Percentiles rank a stretch among this genome's conserved stretches.
Evolutionary conservation across 208 protist genomes (phyloP).

Genomic region (Leishmania gerbilli): DNA sequence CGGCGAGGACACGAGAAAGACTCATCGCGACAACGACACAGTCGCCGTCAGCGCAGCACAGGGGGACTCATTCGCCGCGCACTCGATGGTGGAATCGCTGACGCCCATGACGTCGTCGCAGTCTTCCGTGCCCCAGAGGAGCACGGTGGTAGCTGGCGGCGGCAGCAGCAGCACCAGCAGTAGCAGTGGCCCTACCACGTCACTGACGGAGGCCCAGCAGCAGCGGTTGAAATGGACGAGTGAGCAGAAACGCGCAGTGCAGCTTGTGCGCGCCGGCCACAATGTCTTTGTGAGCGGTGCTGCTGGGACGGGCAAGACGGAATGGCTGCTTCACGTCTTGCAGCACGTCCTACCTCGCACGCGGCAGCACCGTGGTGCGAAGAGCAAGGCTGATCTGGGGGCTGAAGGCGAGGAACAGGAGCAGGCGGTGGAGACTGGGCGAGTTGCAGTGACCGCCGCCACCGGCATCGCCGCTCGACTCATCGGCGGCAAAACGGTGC

Average conservation of each 20-base stretch:
- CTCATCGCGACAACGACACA: background rate
- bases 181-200: background rate
- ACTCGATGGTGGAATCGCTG: background rate
- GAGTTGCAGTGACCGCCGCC: slow-evolving; percentile 61
- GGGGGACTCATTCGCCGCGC: background rate
- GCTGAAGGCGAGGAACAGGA: background rate
- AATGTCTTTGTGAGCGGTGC: slow-evolving; percentile 82
- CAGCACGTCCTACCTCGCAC: slow-evolving; percentile 32
- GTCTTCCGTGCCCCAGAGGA: background rate
- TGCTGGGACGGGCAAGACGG: slow-evolving; percentile 85
- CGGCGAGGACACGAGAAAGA: background rate
- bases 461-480: slow-evolving; percentile 81
- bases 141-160: background rate
- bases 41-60: background rate
- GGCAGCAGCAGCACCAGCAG: background rate
- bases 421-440: background rate
- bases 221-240: slow-evolving; percentile 30
- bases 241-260: slow-evolving; percentile 51
- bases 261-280: slow-evolving; percentile 41
- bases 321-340: slow-evolving; percentile 63
- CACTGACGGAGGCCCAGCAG: background rate
- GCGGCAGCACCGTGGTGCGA: background rate
- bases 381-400: background rate
- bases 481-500: slow-evolving; percentile 71
- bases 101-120: background rate